Evolutionary conservation across 345 rosid genomes (phyloP).

Genomic region (Acer campestre): DNA sequence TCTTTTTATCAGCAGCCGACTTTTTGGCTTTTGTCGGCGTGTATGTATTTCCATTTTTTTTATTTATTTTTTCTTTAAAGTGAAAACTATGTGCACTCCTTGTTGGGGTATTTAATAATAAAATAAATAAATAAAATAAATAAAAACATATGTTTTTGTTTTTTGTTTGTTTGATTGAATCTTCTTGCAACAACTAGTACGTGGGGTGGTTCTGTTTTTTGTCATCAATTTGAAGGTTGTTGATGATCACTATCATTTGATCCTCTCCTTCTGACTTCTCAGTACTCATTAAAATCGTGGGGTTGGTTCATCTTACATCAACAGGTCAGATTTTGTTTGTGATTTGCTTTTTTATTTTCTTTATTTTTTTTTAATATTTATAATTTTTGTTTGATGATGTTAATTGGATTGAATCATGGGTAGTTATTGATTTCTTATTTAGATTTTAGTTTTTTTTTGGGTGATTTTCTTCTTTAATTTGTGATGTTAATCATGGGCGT

Average conservation of each 20-base stretch:
- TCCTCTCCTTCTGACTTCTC: constrained; percentile 25
- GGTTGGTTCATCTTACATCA: constrained; percentile 4
- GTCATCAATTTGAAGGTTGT: constrained; percentile 22
- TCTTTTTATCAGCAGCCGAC: constrained; percentile 46
- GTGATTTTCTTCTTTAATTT: neutral
- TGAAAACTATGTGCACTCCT: constrained; percentile 48
- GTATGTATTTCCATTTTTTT: constrained; percentile 15
- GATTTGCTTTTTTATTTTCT: neutral
- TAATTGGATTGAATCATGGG: neutral
- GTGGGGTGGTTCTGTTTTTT: constrained; percentile 20
- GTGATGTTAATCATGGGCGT: neutral
- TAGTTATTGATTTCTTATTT: neutral
- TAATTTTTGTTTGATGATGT: neutral
- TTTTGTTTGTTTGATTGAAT: constrained; percentile 5
- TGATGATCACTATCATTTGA: constrained; percentile 9
- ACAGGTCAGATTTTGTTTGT: constrained; percentile 26
- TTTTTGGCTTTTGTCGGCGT: constrained; percentile 45
- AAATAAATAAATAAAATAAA: neutral
- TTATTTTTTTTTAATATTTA: neutral
- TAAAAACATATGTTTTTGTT: constrained; percentile 6
- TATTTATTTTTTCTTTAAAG: neutral
- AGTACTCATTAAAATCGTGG: neutral
- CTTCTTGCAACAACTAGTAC: constrained; percentile 7
- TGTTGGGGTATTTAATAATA: neutral
- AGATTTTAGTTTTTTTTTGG: neutral